Evolutionary conservation across 2,329 filamentous ascomycete genomes (phyloP), one percentile per base, ranked within the genome.

Genomic region (Pseudogymnoascus sp.): DNA sequence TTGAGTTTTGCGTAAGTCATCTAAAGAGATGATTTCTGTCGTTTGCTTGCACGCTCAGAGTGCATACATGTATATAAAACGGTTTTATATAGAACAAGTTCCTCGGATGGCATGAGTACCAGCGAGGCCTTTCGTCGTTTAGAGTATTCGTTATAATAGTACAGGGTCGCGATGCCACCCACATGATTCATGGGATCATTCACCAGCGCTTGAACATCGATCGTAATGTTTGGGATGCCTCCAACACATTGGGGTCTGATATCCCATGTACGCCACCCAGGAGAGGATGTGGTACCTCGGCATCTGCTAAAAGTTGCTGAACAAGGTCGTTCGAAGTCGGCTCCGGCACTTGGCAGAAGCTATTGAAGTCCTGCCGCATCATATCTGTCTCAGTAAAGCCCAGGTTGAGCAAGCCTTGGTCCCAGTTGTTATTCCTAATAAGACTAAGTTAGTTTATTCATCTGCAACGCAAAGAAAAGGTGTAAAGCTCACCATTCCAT

Each of bases 1-100:
- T 88, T 61, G 83, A 86, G 70, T 77, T 75, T 71, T 74, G 75
- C 68, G 60, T 66, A 70, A 76, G 74, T 70, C 76, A 80, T 69
- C 64, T 81, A 68, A 79, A 77, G 70, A 65, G 74, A 28, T 75
- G 71, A 68, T 66, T 65, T 20, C 69, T 70, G 62, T 47, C 47
- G 59, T 33, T 53, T 18, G 25, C 43, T 18, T 11, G 25, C 30
- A 33, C 25, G 25, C 9, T 53, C 9, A n/a, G n/a, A n/a, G 12
- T 33, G 43, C 15, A 30, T 33, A 53, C 33, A 30, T 50, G 28
- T 33, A 53, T 53, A 6, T 33, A 53, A 2, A 4, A 53, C 33
- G n/a, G 22, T 18, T 12, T 2, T 33, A 53, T 33, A 53, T 18
- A 53, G 43, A 53, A 33, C 43, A 33, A 37, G 12, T 20, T 39